Evolutionary conservation across 352 stramenopile species (phyloP).

Genomic region (Globisporangium viniferum): DNA sequence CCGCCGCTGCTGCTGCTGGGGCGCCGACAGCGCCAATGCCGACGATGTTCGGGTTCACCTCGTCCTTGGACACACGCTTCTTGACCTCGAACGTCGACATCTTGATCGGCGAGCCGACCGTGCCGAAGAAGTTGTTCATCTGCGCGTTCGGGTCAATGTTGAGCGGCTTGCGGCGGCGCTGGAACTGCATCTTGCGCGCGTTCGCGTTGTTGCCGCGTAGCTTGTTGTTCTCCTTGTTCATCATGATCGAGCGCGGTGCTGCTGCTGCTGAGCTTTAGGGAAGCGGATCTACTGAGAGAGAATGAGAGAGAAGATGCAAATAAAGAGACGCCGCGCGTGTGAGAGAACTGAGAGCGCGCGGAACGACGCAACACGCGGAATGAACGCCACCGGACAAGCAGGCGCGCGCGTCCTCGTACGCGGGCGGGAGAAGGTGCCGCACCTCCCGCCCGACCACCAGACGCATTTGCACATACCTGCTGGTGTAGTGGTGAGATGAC

Average conservation of each 20-base stretch:
- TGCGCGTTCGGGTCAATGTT: constrained; percentile 34
- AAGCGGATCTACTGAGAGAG: background rate
- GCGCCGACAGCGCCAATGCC: constrained; percentile 18
- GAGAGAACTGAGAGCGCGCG: background rate
- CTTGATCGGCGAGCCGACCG: constrained; percentile 67
- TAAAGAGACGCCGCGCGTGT: background rate
- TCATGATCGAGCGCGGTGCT: background rate
- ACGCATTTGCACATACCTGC: background rate
- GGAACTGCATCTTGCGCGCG: constrained; percentile 46
- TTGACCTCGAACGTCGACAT: constrained; percentile 38
- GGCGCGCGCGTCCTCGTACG: background rate
- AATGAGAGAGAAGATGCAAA: constrained; percentile 3
- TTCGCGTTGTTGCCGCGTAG: constrained; percentile 30
- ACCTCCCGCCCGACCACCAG: background rate
- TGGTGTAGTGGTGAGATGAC: background rate
- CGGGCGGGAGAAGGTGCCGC: background rate
- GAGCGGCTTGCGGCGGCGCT: constrained; percentile 44
- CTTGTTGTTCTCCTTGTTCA: constrained; percentile 53
- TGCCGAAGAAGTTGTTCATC: constrained; percentile 67
- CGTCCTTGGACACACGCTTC: constrained; percentile 19
- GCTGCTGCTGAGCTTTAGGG: background rate
- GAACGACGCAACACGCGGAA: constrained; percentile 1
- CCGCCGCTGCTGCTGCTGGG: background rate
- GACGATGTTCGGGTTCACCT: constrained; percentile 16
- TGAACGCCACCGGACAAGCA: background rate